Percentiles rank a stretch among this genome's conserved stretches.
These are phyloP conservation scores for Lentinus tigrinus DNA, from an alignment of 768 basidiomycete genomes.

Conservation along the genomic window DNA sequence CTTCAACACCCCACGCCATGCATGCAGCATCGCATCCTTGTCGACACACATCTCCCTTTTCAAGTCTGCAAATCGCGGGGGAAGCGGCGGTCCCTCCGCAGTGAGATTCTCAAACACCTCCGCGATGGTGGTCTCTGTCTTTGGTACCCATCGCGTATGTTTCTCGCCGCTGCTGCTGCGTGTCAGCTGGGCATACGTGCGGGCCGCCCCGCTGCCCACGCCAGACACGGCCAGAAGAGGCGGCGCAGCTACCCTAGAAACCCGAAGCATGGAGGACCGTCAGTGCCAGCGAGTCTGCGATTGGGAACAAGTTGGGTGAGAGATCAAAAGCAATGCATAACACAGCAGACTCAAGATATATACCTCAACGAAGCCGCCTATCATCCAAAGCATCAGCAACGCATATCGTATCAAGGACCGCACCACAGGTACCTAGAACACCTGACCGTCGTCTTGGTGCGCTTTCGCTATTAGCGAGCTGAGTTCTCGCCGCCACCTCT, in stretches of 20 bases:
- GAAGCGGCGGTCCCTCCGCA: conserved; percentile 42
- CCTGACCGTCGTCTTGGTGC: no score
- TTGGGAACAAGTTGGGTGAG: neutral
- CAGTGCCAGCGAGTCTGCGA: no score
- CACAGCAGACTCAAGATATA: no score
- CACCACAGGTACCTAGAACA: no score
- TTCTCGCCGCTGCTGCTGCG: neutral
- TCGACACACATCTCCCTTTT: conserved; percentile 52
- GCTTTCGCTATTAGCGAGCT: no score
- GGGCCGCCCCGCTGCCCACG: neutral
- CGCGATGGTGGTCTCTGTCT: conserved; percentile 41
- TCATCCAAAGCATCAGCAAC: no score
- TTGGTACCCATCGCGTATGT: conserved; percentile 7
- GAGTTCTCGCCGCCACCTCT: no score
- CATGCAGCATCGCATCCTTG: conserved; percentile 40
- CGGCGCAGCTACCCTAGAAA: neutral
- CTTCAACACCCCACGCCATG: conserved; percentile 55
- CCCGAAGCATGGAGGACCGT: neutral
- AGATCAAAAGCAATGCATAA: neutral
- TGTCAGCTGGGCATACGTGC: neutral
- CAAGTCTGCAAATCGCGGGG: conserved; percentile 55
- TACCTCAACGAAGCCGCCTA: no score
- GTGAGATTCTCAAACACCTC: conserved; percentile 47
- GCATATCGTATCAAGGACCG: no score
- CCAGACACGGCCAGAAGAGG: neutral